Conservation (phyloP, 2,329 filamentous ascomycete species). For the Endoconidiophora laricicola region DNA sequence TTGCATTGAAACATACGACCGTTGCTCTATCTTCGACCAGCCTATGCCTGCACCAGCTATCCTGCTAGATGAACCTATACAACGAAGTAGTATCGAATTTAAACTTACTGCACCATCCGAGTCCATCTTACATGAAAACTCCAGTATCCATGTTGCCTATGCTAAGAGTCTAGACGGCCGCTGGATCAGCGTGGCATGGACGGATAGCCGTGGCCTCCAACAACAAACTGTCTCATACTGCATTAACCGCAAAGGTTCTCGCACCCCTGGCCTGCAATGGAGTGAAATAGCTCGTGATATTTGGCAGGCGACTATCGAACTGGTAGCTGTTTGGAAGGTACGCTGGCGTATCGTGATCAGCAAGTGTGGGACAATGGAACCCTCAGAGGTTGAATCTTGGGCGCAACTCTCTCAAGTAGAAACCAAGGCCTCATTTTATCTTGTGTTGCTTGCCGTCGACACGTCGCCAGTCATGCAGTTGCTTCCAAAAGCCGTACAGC, state of each 20-base stretch:
- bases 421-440: conserved; percentile 31
- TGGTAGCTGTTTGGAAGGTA: conserved; percentile 52
- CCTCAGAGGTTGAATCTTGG: conserved; percentile 47
- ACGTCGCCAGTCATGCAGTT: conserved; percentile 47
- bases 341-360: conserved; percentile 65
- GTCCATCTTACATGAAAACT: conserved; percentile 62
- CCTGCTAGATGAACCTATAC: conserved; percentile 47
- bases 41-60: conserved; percentile 52
- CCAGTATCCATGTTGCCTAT: conserved; percentile 66
- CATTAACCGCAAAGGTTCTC: conserved; percentile 38
- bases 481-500: conserved; percentile 35
- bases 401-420: conserved; percentile 34
- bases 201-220: conserved; percentile 56
- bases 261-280: conserved; percentile 34
- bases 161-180: conserved; percentile 56
- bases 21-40: conserved; percentile 39
- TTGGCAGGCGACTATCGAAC: conserved; percentile 60
- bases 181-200: conserved; percentile 72
- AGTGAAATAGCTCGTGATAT: conserved; percentile 55
- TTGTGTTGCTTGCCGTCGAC: conserved; percentile 49
- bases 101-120: conserved; percentile 53
- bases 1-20: conserved; percentile 62
- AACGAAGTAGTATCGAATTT: conserved; percentile 60
- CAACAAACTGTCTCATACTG: conserved; percentile 62
- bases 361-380: conserved; percentile 51